These are phyloP conservation scores for Chenopodium album DNA, from an alignment of 148 eudicot genomes.

Conservation along the genomic window DNA sequence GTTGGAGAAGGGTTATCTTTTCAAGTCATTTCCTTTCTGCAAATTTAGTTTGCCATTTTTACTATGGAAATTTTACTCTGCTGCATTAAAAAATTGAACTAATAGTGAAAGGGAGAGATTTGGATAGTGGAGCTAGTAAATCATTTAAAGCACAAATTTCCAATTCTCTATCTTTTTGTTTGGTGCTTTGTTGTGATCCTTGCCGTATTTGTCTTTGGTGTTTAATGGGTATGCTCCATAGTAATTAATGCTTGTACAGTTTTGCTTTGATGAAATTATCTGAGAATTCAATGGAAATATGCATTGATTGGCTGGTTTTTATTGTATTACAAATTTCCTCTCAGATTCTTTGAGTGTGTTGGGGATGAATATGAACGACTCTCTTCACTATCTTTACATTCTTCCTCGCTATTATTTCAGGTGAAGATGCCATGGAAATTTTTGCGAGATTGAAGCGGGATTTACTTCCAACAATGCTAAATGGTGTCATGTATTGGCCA, in stretches of 20 bases:
- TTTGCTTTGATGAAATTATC: not conserved
- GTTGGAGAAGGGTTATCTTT: not conserved
- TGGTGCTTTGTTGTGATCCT: not conserved
- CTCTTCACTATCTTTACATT: not conserved
- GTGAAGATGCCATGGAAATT: constrained; percentile 70
- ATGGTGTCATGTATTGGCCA: constrained; percentile 92
- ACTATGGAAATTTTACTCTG: not conserved
- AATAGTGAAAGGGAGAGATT: not conserved
- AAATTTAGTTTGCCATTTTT: not conserved
- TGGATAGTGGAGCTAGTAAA: not conserved
- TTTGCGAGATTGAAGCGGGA: constrained; percentile 74
- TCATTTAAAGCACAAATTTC: not conserved
- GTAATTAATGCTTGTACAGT: not conserved
- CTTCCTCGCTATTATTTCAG: constrained; percentile 31
- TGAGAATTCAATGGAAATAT: not conserved
- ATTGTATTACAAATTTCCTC: not conserved
- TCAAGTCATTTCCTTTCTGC: not conserved
- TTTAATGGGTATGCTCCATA: not conserved
- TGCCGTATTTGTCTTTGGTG: not conserved
- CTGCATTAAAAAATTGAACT: not conserved
- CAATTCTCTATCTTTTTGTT: not conserved
- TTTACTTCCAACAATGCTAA: constrained; percentile 69
- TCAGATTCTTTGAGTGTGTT: not conserved
- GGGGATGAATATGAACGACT: not conserved
- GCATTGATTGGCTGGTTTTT: not conserved